Conservation (phyloP, 78 protist species). For the Creolimax fragrantissima region DNA sequence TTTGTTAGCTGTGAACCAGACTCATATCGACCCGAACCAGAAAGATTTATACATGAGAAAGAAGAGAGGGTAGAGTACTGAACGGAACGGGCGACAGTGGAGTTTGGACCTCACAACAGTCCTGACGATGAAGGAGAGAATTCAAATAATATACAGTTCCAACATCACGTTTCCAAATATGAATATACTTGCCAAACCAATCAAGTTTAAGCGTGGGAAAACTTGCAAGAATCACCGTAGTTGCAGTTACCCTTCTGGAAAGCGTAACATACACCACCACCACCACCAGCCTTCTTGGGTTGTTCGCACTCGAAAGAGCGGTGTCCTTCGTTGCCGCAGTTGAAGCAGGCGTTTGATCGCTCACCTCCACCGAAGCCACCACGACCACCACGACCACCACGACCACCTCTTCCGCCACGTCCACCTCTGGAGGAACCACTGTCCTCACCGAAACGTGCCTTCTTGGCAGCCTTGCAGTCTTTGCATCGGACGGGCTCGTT, state of each 20-base stretch:
- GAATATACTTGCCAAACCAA: no score
- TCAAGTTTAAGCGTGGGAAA: not conserved
- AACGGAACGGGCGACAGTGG: no score
- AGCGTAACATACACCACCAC: not conserved
- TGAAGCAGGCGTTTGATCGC: not conserved
- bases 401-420: not conserved
- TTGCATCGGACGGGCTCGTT: not conserved
- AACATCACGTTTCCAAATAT: no score
- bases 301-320: not conserved
- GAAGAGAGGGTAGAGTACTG: no score
- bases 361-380: not conserved
- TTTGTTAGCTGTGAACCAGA: no score
- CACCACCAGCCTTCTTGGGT: not conserved
- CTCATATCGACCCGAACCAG: no score
- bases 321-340: not conserved
- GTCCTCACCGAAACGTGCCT: not conserved
- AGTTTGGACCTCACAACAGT: no score
- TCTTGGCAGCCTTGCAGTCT: not conserved
- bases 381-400: not conserved
- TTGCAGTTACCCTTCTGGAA: not conserved
- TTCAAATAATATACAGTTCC: no score
- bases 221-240: not conserved
- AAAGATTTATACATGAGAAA: no score
- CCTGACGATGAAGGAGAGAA: no score
- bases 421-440: not conserved